Evolutionary conservation across 1,139 yeast species (phyloP), one percentile per base, ranked within the genome.

Genomic region (Schwanniomyces etchellsii): DNA sequence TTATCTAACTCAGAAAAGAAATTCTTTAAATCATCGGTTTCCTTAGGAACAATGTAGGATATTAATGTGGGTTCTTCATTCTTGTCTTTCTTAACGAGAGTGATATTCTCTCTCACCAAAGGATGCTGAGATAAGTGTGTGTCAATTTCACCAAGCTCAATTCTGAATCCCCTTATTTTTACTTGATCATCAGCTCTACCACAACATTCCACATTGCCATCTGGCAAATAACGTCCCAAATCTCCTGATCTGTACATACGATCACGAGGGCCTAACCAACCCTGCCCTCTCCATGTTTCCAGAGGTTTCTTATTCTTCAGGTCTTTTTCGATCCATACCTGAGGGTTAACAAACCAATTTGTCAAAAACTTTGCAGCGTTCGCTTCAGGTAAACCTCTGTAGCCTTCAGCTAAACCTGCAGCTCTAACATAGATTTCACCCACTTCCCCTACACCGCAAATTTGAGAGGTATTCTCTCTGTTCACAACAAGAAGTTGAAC

Each of bases 121-220:
- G 91, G 82, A 62, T 88, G 96, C 55, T 86, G 95, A 10, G 96
- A 86, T 41, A 93, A 74, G 51, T 91, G 95, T 14, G 98, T 93
- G 55, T 93, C 97, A 49, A 93, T 93, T 60, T 93, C 99, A 41
- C 99, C 98, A 35, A 93, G 69, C 60, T 93, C 98, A 43, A 93
- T 93, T 64, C 99, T 78, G 74, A 93, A 93, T 2, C 99, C 99
- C 63, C 98, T 79, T 42, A 93, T 91, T 60, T 93, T 93, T 39
- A 93, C 96, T 60, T 93, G 99, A 55, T 91, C 97, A 61, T 93
- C 99, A 18, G 98, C 98, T 57, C 99, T 78, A 35, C 99, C 99
- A 55, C 95, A 82, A 57, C 97, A 91, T 64, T 91, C 99, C 42
- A 93, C 91, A 59, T 91, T 85, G 36, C 98, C 98, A 49, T 88